phyloP scores from a whole-genome alignment of 768 basidiomycete genomes.

The Boletus reticulatus region DNA sequence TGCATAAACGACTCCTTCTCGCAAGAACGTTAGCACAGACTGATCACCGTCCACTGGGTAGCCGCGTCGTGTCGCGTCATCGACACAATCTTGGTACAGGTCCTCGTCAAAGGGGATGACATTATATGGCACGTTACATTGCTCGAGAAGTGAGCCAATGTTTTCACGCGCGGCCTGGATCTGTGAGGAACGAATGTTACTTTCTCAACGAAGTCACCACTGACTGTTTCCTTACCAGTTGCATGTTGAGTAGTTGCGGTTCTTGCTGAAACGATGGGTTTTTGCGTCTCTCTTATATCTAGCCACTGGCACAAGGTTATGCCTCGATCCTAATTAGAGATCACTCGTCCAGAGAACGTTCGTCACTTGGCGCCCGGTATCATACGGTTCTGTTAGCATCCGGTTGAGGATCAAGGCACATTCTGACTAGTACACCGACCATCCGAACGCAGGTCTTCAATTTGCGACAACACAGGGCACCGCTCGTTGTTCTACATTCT shows the following conservation, averaged over 20 bases:
- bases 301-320: too few species aligned
- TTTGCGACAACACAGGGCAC: too few species aligned
- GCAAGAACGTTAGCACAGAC: conserved; percentile 29
- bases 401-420: not conserved
- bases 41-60: conserved; percentile 22
- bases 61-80: conserved; percentile 21
- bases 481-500: too few species aligned
- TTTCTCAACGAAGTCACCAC: not conserved
- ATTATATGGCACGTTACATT: conserved; percentile 12
- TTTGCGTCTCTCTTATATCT: conserved; percentile 5
- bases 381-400: not conserved
- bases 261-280: not conserved
- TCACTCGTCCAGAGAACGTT: not conserved
- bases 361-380: not conserved
- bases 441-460: too few species aligned
- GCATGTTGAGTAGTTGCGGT: not conserved
- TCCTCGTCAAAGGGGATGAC: conserved; percentile 7
- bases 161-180: conserved; percentile 11
- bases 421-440: too few species aligned
- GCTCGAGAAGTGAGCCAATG: conserved; percentile 12
- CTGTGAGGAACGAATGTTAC: not conserved
- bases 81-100: conserved; percentile 21
- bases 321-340: not conserved
- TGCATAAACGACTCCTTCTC: conserved; percentile 28
- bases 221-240: conserved; percentile 3